Evolutionary conservation across 768 basidiomycete genomes (phyloP), one percentile per base, ranked within the genome.

Genomic region (Russula foetens): DNA sequence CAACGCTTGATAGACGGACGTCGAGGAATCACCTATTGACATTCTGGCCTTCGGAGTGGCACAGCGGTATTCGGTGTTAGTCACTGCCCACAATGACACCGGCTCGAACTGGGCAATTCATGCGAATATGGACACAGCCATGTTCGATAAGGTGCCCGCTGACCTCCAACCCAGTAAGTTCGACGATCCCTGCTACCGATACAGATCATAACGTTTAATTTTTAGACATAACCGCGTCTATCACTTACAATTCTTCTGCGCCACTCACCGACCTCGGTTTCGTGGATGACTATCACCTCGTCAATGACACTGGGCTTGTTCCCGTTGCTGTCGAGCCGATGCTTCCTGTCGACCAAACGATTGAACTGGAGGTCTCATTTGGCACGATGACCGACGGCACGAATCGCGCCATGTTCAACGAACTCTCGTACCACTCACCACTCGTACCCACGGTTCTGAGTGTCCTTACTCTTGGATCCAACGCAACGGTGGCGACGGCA

Each of bases 61-160:
- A 0, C 96, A 98, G 72, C 84, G 96, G 21, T 97, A 96, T 73
- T 95, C 94, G 0, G 77, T 99, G 43, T 84, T 98, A 33, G 91
- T 99, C 54, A 87, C 86, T 12, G 95, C 96, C 11, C 83, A 88
- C 50, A 95, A 95, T 72, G 90, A 93, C 64, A 88, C 80, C 2
- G 66, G 54, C 29, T 75, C 81, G 23, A 97, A 99, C 76, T 98
- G 86, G 85, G 84, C 82, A 53, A 84, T 99, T 60, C 90, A 93
- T 69, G 88, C 89, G 6, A 90, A 94, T 76, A 91, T 98, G 83
- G 91, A 95, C 69, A 81, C 81, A 0, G 76, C 75, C 63, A 96
- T 95, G 93, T 98, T 97, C 71, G 96, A 98, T 71, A 76, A 54
- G 0, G 75, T 94, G 15, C 92, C 96, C 0, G 75, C 78, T 26